Conservation (phyloP, 331 rosid genomes). For the Acacia pycnantha region DNA sequence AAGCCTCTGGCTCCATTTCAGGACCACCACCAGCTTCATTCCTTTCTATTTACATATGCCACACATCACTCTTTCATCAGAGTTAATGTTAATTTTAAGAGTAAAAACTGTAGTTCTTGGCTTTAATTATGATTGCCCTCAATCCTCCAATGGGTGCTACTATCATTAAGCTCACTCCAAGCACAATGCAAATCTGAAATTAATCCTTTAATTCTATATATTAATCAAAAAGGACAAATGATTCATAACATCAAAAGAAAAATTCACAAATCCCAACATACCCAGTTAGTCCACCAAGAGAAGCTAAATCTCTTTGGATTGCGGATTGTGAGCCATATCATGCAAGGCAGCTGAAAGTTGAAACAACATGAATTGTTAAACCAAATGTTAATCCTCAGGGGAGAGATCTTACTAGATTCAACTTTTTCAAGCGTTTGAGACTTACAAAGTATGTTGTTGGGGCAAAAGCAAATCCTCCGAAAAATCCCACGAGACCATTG, state of each 20-base stretch:
- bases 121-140: conserved; percentile 54
- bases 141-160: conserved; percentile 78
- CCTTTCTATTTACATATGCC: background rate
- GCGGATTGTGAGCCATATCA: conserved; percentile 82
- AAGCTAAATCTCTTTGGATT: conserved; percentile 71
- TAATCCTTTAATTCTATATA: background rate
- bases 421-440: background rate
- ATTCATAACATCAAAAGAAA: background rate
- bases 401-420: background rate
- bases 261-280: conserved; percentile 25
- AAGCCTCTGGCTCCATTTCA: background rate
- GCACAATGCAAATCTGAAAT: conserved; percentile 65
- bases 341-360: conserved; percentile 78
- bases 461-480: conserved; percentile 96
- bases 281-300: conserved; percentile 90
- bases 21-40: background rate
- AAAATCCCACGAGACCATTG: conserved; percentile 72
- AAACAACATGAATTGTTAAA: background rate
- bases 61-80: background rate
- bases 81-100: conserved; percentile 29
- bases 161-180: conserved; percentile 62
- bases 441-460: conserved; percentile 93
- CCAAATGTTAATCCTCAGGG: background rate
- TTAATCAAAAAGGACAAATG: background rate
- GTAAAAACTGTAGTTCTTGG: conserved; percentile 65